Evolutionary conservation across 1,284 basidiomycete species (phyloP), one percentile per base, ranked within the genome.

Genomic region (Kwoniella shivajii): DNA sequence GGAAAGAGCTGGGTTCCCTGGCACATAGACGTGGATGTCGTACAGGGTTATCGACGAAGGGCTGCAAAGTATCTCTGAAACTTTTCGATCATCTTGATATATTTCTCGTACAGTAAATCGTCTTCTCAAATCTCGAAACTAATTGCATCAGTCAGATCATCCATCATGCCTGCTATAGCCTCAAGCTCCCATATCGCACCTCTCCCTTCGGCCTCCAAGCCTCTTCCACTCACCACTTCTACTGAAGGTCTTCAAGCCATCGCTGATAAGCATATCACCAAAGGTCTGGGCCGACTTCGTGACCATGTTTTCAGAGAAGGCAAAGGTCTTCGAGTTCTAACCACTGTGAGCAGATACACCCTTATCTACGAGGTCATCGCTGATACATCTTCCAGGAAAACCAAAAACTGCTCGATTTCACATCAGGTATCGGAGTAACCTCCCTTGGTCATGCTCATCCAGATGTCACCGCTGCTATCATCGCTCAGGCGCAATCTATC

Each of bases 391-490:
- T 20, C 2, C 33, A 85, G 53, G 86, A 90, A 62, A 89, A 88
- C 6, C 81, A 83, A 52, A 81, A 79, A 64, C 71, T 89, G 72
- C 82, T 93, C 47, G 91, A 93, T 77, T 93, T 93, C 69, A 92
- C 88, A 1, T 85, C 84, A 67, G 92, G 92, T 10, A 93, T 93
- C 66, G 71, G 69, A 54, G 68, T 70, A n/a, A 67, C 65, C 11
- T 76, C 73, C 51, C 66, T 77, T 46, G 91, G 92, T 18, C 71
- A 73, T 72, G 90, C 87, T 66, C 89, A 95, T 74, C 90, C 90
- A 0, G 86, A 84, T 72, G 85, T 94, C 63, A 92, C 89, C 76
- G 83, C 84, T 58, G 91, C 91, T 10, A 91, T 91, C 4, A 89
- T 89, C 22, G 85, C 89, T 39, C 92, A 95, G 75, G 90, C 89